Evolutionary conservation across 768 basidiomycete genomes (phyloP).

Genomic region (Lactarius tabidus): DNA sequence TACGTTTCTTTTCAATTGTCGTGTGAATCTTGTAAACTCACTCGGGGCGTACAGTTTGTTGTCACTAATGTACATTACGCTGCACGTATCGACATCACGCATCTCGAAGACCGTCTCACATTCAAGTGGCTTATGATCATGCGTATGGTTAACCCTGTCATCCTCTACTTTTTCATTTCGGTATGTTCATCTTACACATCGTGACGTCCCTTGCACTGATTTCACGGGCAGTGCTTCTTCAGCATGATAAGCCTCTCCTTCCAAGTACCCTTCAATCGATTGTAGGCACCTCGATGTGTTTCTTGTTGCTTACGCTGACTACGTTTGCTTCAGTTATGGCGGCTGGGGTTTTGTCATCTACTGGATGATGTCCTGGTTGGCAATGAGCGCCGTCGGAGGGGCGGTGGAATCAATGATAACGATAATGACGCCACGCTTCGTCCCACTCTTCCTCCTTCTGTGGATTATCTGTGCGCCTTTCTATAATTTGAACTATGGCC

Average conservation of each 20-base stretch:
- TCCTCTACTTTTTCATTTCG: conserved; percentile 37
- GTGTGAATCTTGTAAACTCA: not conserved
- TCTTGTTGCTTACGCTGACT: not conserved
- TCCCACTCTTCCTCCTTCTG: conserved; percentile 57
- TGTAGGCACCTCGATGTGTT: conserved; percentile 31
- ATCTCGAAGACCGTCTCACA: conserved; percentile 39
- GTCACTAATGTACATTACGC: conserved; percentile 27
- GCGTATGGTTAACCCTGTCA: conserved; percentile 39
- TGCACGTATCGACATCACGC: conserved; percentile 35
- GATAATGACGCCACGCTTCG: conserved; percentile 47
- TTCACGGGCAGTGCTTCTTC: conserved; percentile 45
- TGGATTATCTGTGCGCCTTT: conserved; percentile 56
- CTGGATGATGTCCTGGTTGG: conserved; percentile 62
- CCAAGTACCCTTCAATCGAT: conserved; percentile 49
- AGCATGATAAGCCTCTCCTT: conserved; percentile 58
- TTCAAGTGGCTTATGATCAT: conserved; percentile 38
- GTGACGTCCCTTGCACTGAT: not conserved
- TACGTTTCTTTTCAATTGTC: conserved; percentile 18
- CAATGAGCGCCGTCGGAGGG: conserved; percentile 56
- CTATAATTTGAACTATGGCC: not conserved
- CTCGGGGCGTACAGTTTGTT: conserved; percentile 4
- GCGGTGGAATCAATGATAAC: conserved; percentile 58
- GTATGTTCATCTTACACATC: conserved; percentile 10
- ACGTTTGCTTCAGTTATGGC: conserved; percentile 39
- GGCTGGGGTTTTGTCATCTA: conserved; percentile 54